phyloP scores from a whole-genome alignment of 2,329 filamentous ascomycete genomes.

The Exophiala spinifera region DNA sequence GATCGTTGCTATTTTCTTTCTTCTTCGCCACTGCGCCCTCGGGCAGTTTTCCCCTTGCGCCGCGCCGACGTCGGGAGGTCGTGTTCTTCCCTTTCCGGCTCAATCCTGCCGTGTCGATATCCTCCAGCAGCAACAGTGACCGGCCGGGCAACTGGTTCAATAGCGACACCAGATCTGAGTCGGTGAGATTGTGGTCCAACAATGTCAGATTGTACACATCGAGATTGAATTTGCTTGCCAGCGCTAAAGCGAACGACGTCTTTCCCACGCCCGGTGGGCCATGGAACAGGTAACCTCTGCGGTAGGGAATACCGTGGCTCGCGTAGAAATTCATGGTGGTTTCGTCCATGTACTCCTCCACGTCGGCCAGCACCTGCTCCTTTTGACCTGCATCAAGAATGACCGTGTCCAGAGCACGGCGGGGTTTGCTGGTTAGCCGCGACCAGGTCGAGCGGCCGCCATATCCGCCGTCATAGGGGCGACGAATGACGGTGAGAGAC shows the following conservation, averaged over 20 bases:
- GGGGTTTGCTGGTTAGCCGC: slow-evolving; percentile 26
- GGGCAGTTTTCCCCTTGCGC: background rate
- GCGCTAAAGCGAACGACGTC: slow-evolving; percentile 64
- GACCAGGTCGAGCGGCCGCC: slow-evolving; percentile 26
- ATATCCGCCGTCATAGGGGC: slow-evolving; percentile 25
- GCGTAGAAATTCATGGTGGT: slow-evolving; percentile 30
- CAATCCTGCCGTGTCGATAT: slow-evolving; percentile 65
- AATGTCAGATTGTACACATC: slow-evolving; percentile 65
- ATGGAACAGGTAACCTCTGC: slow-evolving; percentile 74
- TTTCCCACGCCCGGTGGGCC: slow-evolving; percentile 75
- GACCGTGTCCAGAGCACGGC: slow-evolving; percentile 26
- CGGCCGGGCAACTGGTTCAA: slow-evolving; percentile 62
- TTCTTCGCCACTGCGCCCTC: background rate
- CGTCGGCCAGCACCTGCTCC: slow-evolving; percentile 21
- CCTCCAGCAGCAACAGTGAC: slow-evolving; percentile 66
- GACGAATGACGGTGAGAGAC: slow-evolving; percentile 26
- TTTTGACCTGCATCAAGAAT: slow-evolving; percentile 26
- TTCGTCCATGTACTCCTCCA: slow-evolving; percentile 29
- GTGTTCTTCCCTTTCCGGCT: slow-evolving; percentile 24
- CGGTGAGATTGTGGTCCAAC: slow-evolving; percentile 59
- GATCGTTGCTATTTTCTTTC: slow-evolving; percentile 1
- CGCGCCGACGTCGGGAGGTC: background rate
- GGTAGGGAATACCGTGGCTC: slow-evolving; percentile 62
- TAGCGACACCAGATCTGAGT: slow-evolving; percentile 59
- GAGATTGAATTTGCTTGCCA: slow-evolving; percentile 64